Conservation (phyloP, 108 stramenopile genomes). For the Pseudonitzschia multiseries region DNA sequence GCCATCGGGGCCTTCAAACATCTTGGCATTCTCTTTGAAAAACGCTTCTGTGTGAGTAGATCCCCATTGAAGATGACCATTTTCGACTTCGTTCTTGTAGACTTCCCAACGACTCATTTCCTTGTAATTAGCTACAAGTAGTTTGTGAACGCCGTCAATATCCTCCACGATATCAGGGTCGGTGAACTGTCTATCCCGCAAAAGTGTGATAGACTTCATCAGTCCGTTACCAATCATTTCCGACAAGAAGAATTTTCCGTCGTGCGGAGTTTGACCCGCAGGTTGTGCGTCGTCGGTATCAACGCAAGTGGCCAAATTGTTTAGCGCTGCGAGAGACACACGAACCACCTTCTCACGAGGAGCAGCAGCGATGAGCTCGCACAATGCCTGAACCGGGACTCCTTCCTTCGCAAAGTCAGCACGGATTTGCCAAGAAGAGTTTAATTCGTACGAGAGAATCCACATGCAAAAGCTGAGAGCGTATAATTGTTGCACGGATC, state of each 20-base stretch:
- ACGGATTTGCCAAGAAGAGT: slow-evolving; percentile 60
- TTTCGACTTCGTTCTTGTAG: slow-evolving; percentile 89
- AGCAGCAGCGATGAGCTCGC: slow-evolving; percentile 83
- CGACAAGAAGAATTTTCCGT: slow-evolving; percentile 68
- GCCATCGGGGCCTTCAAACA: slow-evolving; percentile 80
- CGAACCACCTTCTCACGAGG: slow-evolving; percentile 94
- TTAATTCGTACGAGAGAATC: slow-evolving; percentile 90
- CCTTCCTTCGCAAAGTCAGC: slow-evolving; percentile 81
- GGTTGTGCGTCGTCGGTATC: slow-evolving; percentile 46
- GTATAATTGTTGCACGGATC: slow-evolving; percentile 92
- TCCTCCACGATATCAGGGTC: slow-evolving; percentile 90
- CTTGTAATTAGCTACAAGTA: slow-evolving; percentile 83
- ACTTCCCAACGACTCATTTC: slow-evolving; percentile 94
- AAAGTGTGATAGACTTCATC: slow-evolving; percentile 81
- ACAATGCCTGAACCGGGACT: slow-evolving; percentile 57
- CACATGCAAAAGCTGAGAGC: slow-evolving; percentile 94
- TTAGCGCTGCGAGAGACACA: slow-evolving; percentile 79
- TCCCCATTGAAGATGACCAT: slow-evolving; percentile 92
- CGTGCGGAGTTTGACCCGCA: slow-evolving; percentile 25
- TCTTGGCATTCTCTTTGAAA: slow-evolving; percentile 84
- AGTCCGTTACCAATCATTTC: slow-evolving; percentile 93
- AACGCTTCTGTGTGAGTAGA: slow-evolving; percentile 93
- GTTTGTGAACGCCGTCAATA: slow-evolving; percentile 73
- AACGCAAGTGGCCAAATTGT: slow-evolving; percentile 77
- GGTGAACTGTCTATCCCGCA: slow-evolving; percentile 86